These are phyloP conservation scores for Sporothrix curviconia DNA, from an alignment of 2,329 filamentous ascomycete genomes.

Conservation along the genomic window DNA sequence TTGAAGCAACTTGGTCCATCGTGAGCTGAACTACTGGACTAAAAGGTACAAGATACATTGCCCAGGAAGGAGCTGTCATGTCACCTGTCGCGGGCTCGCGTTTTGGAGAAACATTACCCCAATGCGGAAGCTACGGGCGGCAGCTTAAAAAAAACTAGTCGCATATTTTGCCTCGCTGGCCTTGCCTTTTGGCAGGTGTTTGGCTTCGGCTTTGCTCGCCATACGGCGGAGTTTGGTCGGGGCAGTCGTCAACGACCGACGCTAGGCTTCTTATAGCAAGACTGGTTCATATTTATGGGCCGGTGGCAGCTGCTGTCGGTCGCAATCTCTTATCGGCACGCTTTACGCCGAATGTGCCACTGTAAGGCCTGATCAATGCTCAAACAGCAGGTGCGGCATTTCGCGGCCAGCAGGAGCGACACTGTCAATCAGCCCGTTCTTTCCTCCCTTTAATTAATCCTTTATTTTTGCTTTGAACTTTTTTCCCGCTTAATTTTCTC, in stretches of 20 bases:
- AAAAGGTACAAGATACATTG: neutral
- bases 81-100: slow-evolving; percentile 5
- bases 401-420: neutral
- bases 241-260: slow-evolving; percentile 12
- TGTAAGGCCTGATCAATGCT: neutral
- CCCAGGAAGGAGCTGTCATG: neutral
- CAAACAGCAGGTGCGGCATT: slow-evolving; percentile 12
- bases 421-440: neutral
- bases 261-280: slow-evolving; percentile 1
- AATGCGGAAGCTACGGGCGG: slow-evolving; percentile 11
- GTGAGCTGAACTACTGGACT: neutral
- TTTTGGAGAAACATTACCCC: neutral
- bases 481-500: slow-evolving; percentile 9
- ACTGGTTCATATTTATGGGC: neutral
- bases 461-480: neutral
- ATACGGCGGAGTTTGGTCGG: slow-evolving; percentile 20
- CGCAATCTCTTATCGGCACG: slow-evolving; percentile 7
- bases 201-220: slow-evolving; percentile 10
- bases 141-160: neutral
- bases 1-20: neutral
- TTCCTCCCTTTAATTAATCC: slow-evolving; percentile 2
- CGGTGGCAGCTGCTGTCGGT: neutral
- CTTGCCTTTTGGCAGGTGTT: neutral
- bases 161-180: slow-evolving; percentile 1
- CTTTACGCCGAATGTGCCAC: slow-evolving; percentile 8